A percentile compares a stretch with the other conserved stretches of the same genome.
phyloP scores from a whole-genome alignment of 2,329 filamentous ascomycete genomes.

The Cytospora leucostoma region DNA sequence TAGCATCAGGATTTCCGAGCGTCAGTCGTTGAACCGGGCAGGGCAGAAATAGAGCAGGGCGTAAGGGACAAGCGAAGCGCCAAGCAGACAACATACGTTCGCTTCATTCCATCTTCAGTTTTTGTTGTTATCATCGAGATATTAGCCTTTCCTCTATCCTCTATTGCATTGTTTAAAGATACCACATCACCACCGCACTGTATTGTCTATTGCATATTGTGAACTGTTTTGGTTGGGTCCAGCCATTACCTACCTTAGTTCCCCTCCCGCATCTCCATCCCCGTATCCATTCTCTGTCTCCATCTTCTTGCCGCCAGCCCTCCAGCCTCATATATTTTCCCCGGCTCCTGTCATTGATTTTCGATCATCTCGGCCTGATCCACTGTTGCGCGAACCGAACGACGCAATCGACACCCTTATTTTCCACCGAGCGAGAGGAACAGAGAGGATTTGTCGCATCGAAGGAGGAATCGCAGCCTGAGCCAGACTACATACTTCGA shows the following conservation, averaged over 20 bases:
- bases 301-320: conserved; percentile 14
- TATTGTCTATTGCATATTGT: neutral
- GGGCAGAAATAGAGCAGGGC: neutral
- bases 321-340: conserved; percentile 25
- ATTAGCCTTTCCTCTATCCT: neutral
- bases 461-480: conserved; percentile 1
- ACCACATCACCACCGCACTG: neutral
- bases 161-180: neutral
- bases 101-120: neutral
- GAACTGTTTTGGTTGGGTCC: conserved; percentile 4
- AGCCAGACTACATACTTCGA: neutral
- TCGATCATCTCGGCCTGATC: neutral
- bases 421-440: neutral
- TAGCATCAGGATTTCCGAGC: conserved; percentile 9
- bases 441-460: neutral
- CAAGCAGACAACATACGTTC: neutral
- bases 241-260: neutral
- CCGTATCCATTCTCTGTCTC: neutral
- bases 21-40: conserved; percentile 1
- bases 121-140: neutral
- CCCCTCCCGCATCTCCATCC: conserved; percentile 13
- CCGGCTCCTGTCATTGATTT: conserved; percentile 13
- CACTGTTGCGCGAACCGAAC: conserved; percentile 7
- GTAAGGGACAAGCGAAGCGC: neutral
- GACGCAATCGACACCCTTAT: neutral